phyloP scores from a whole-genome alignment of 2,329 filamentous ascomycete genomes.

The Xylariales sp. region DNA sequence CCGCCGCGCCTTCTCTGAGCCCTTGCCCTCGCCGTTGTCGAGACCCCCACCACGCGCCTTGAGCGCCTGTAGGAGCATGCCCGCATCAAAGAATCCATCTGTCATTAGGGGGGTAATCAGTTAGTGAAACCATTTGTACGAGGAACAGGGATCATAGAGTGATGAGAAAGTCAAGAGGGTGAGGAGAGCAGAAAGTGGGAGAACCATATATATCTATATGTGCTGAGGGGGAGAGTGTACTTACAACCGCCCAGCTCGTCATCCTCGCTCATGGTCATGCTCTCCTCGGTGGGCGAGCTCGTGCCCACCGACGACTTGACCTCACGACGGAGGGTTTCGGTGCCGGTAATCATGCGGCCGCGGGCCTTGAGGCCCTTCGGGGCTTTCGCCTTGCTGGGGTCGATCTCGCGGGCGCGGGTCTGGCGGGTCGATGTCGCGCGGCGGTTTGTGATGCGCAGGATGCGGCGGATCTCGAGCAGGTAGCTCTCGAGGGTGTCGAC shows the following conservation, averaged over 20 bases:
- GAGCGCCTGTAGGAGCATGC: slow-evolving; percentile 86
- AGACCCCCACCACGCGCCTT: slow-evolving; percentile 62
- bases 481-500: slow-evolving; percentile 88
- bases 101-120: slow-evolving; percentile 13
- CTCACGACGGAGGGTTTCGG: slow-evolving; percentile 36
- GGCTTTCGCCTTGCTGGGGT: slow-evolving; percentile 30
- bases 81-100: slow-evolving; percentile 98
- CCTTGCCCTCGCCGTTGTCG: slow-evolving; percentile 46
- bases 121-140: too few species aligned
- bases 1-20: slow-evolving; percentile 56
- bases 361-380: slow-evolving; percentile 60
- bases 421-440: slow-evolving; percentile 35
- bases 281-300: slow-evolving; percentile 64
- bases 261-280: slow-evolving; percentile 70
- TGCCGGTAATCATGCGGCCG: slow-evolving; percentile 65
- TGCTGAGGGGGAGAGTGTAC: slow-evolving; percentile 32
- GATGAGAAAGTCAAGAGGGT: too few species aligned
- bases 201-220: slow-evolving; percentile 3
- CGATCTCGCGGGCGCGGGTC: slow-evolving; percentile 51
- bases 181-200: too few species aligned
- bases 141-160: too few species aligned
- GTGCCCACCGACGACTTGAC: slow-evolving; percentile 42
- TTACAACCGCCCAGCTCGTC: slow-evolving; percentile 92
- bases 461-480: slow-evolving; percentile 81
- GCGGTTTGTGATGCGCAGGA: slow-evolving; percentile 65